A percentile compares a stretch with the other conserved stretches of the same genome.
Conservation (phyloP, 345 rosid species). For the Nephelium lappaceum region DNA sequence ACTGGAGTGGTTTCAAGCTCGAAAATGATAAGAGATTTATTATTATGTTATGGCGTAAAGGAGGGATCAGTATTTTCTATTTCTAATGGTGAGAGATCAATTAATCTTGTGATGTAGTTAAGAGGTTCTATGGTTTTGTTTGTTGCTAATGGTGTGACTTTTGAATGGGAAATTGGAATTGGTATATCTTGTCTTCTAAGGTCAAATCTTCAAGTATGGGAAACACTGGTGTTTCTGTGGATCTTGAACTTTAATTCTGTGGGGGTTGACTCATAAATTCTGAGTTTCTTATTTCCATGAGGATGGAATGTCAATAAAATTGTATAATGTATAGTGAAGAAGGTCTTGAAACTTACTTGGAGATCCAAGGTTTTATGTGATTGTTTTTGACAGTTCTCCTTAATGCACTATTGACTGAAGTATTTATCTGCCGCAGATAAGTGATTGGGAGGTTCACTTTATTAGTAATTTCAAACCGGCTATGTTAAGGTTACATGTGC, state of each 20-base stretch:
- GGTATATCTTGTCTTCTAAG: not conserved
- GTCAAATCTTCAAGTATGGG: not conserved
- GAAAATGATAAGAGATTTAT: not conserved
- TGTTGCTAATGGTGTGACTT: not conserved
- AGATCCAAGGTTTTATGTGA: not conserved
- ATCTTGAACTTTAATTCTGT: not conserved
- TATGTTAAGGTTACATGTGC: not conserved
- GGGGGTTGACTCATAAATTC: not conserved
- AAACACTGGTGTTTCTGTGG: not conserved
- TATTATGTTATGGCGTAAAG: not conserved
- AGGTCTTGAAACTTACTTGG: not conserved
- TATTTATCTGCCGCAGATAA: not conserved
- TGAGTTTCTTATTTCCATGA: not conserved
- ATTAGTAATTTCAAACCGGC: not conserved
- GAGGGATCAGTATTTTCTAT: not conserved
- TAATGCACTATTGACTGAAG: not conserved
- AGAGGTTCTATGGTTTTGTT: not conserved
- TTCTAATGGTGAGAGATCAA: not conserved
- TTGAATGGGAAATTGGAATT: not conserved
- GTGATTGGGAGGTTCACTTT: not conserved
- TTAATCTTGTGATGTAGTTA: not conserved
- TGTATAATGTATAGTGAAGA: not conserved
- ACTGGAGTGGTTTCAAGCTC: not conserved
- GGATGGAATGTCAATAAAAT: not conserved
- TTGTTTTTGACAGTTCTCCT: not conserved